phyloP scores from a whole-genome alignment of 495 filamentous ascomycete genomes.

The Annulohypoxylon moriforme region DNA sequence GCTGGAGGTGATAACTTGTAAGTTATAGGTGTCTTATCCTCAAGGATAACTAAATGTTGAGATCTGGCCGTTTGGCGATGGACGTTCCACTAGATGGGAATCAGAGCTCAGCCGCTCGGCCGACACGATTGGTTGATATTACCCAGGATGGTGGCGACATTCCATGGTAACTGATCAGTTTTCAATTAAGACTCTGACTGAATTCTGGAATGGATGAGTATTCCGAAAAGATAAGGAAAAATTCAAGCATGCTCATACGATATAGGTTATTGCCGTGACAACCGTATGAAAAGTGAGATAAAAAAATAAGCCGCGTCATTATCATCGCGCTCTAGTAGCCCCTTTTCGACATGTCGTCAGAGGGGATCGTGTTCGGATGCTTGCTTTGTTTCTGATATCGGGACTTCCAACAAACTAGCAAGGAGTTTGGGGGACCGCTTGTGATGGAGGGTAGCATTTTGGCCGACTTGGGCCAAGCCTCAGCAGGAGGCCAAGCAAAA shows the following conservation, averaged over 20 bases:
- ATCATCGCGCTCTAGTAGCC: slow-evolving; percentile 9
- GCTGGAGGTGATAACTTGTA: background rate
- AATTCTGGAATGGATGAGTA: background rate
- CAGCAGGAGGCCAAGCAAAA: slow-evolving; percentile 29
- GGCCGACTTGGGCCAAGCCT: slow-evolving; percentile 38
- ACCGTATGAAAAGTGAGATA: slow-evolving; percentile 3
- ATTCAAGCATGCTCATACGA: slow-evolving; percentile 3
- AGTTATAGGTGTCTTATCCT: background rate
- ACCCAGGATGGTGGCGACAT: slow-evolving; percentile 42
- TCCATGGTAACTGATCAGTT: slow-evolving; percentile 18
- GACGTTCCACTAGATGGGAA: slow-evolving; percentile 26
- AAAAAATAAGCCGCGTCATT: slow-evolving; percentile 33
- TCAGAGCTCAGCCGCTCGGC: slow-evolving; percentile 20
- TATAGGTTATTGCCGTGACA: slow-evolving; percentile 13
- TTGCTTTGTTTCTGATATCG: slow-evolving; percentile 46
- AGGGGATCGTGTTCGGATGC: slow-evolving; percentile 40
- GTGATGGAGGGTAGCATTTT: slow-evolving; percentile 38
- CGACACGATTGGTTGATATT: slow-evolving; percentile 24
- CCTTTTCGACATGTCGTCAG: slow-evolving; percentile 37
- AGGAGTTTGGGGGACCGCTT: slow-evolving; percentile 17
- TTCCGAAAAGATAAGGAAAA: slow-evolving; percentile 6
- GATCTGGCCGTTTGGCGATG: slow-evolving; percentile 21
- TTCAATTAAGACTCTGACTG: slow-evolving; percentile 14
- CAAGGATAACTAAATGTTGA: slow-evolving; percentile 14
- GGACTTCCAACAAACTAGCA: slow-evolving; percentile 39